phyloP scores from a whole-genome alignment of 2,329 filamentous ascomycete genomes.

The Penicillium corylophilum region DNA sequence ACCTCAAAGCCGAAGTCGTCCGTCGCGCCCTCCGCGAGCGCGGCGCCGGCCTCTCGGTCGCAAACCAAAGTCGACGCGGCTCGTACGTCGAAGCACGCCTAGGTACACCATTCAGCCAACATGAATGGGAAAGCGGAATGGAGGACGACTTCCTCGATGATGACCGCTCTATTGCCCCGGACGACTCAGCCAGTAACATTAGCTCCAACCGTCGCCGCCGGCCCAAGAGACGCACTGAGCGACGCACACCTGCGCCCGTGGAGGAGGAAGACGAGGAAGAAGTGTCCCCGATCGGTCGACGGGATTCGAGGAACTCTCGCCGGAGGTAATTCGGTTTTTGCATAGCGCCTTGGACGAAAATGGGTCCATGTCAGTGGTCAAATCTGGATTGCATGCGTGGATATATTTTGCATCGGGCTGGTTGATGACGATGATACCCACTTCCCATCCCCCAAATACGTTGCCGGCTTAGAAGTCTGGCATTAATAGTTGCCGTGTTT shows the following conservation, averaged over 20 bases:
- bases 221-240: slow-evolving; percentile 48
- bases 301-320: slow-evolving; percentile 26
- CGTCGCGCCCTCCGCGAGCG: slow-evolving; percentile 77
- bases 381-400: slow-evolving; percentile 10
- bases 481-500: background rate
- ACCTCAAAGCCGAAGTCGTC: slow-evolving; percentile 77
- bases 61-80: slow-evolving; percentile 46
- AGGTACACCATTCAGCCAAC: slow-evolving; percentile 40
- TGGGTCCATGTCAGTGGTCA: background rate
- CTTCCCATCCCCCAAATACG: background rate
- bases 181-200: slow-evolving; percentile 52
- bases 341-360: background rate
- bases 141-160: slow-evolving; percentile 50
- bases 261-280: slow-evolving; percentile 50
- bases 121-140: slow-evolving; percentile 40
- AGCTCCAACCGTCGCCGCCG: slow-evolving; percentile 46
- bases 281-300: slow-evolving; percentile 24
- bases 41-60: slow-evolving; percentile 67
- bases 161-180: slow-evolving; percentile 45
- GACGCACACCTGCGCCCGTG: slow-evolving; percentile 49
- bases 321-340: slow-evolving; percentile 15
- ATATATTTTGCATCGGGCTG: slow-evolving; percentile 16
- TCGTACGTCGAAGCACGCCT: slow-evolving; percentile 42
- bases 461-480: background rate
- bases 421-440: slow-evolving; percentile 22